Conservation (phyloP, 2,329 filamentous ascomycete genomes). For the Colletotrichum musicola region DNA sequence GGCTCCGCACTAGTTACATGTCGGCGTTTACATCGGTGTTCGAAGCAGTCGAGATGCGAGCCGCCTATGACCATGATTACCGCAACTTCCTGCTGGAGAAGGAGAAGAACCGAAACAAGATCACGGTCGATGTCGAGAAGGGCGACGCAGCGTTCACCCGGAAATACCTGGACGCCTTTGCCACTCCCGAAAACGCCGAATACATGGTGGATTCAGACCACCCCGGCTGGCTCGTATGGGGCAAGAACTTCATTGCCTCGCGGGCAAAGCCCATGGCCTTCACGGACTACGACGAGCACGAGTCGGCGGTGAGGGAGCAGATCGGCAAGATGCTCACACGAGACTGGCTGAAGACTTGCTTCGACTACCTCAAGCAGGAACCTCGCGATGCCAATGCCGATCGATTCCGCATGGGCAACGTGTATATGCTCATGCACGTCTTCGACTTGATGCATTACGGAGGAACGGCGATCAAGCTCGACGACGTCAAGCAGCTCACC, state of each 20-base stretch:
- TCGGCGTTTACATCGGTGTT: constrained; percentile 83
- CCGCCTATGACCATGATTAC: constrained; percentile 87
- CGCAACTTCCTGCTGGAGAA: constrained; percentile 87
- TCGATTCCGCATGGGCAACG: constrained; percentile 89
- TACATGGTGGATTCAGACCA: constrained; percentile 94
- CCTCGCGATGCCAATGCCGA: constrained; percentile 85
- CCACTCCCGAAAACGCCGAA: constrained; percentile 77
- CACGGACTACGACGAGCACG: constrained; percentile 82
- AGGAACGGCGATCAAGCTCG: constrained; percentile 81
- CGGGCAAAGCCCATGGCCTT: constrained; percentile 77
- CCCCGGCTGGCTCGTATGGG: constrained; percentile 97
- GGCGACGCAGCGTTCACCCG: constrained; percentile 84
- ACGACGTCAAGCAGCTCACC: constrained; percentile 88
- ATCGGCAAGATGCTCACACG: constrained; percentile 85
- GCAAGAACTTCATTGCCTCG: constrained; percentile 85
- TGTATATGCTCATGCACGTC: constrained; percentile 87
- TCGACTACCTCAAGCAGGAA: constrained; percentile 96
- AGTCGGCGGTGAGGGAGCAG: constrained; percentile 78
- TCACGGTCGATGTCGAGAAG: constrained; percentile 79
- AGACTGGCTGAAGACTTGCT: constrained; percentile 89
- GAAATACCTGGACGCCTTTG: constrained; percentile 82
- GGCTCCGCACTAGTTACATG: constrained; percentile 83
- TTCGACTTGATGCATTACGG: constrained; percentile 91
- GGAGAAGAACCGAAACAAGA: constrained; percentile 81
- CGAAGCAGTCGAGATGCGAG: constrained; percentile 87